Base-by-base conservation (phyloP, 2,329 filamentous ascomycete species). In the Pseudocercospora vitis region DNA sequence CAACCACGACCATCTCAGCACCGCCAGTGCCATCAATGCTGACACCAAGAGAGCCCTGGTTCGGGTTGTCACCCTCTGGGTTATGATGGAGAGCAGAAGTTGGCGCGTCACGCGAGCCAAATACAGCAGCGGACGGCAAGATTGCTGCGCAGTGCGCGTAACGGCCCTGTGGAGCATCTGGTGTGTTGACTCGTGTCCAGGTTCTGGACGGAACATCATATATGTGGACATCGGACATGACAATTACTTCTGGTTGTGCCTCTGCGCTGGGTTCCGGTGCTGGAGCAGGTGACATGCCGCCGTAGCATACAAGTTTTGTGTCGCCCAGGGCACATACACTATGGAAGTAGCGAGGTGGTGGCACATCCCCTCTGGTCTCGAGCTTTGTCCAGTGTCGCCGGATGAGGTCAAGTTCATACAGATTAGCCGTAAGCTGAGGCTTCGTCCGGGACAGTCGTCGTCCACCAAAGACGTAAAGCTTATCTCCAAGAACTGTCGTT, bases 171-270 rank as follows among this genome's bases (percentile, higher is more conserved):
- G 94, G 94, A 0, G 89, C 80, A 52, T 96, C 90, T 42, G 84
- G 81, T 0, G 90, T 68, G 19, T 56, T 59, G 37, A 99, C 84
- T 56, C 85, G 89, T 16, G 88, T 92, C 94, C 94, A 99, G 44
- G 81, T 87, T 65, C 82, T 86, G 0, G 87, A 87, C 1, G 83
- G 80, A 1, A 94, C 89, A 70, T 99, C 92, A 71, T 90, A 97
- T 26, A 99, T 89, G 71, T 97, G 89, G 51, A 97, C 90, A 73
- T 99, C 94, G 5, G 92, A 96, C 91, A 99, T 96, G 52, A 97
- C 94, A 1, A 91, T 87, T 3, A 97, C 89, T 39, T 71, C 68
- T 2, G 64, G 60, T 40, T 66, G 65, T 7, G 54, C 60, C 66
- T 96, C 91, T 31, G 90, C 85, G 63, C 91, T 88, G 50, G 84